Evolutionary conservation across 2,329 filamentous ascomycete genomes (phyloP).

Genomic region (Xylaria sp.): DNA sequence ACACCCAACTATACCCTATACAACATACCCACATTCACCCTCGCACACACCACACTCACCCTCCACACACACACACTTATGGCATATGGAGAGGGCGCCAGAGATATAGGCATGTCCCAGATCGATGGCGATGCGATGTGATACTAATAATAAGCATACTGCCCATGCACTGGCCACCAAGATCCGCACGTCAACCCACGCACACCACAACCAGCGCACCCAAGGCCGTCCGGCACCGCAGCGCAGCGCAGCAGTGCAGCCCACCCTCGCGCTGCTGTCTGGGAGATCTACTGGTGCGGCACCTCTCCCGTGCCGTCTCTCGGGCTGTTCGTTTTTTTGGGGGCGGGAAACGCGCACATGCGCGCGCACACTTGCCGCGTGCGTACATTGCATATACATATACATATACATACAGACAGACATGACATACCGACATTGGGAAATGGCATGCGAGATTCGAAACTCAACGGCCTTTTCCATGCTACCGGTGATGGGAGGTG

Average conservation of each 20-base stretch:
- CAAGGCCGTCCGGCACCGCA: neutral
- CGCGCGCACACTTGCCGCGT: neutral
- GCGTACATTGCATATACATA: neutral
- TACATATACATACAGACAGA: too few relatives aligned
- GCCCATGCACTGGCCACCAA: slow-evolving; percentile 25
- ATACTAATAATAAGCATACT: slow-evolving; percentile 34
- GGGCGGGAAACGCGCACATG: slow-evolving; percentile 8
- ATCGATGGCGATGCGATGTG: slow-evolving; percentile 23
- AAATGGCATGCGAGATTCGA: neutral
- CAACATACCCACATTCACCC: too few relatives aligned
- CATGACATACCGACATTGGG: neutral
- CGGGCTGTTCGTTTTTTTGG: slow-evolving; percentile 9
- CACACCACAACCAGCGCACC: neutral
- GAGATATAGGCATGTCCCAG: slow-evolving; percentile 7
- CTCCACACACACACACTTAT: neutral
- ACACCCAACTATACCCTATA: neutral
- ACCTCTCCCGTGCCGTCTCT: slow-evolving; percentile 27
- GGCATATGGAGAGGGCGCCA: neutral
- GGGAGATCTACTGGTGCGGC: slow-evolving; percentile 31
- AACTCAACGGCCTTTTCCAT: neutral
- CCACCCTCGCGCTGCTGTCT: slow-evolving; percentile 14
- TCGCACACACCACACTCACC: neutral
- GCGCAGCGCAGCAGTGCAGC: slow-evolving; percentile 13
- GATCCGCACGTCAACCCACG: slow-evolving; percentile 31
- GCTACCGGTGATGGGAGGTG: neutral